Base-by-base conservation (phyloP, 2,329 filamentous ascomycete genomes). In the Aureobasidium lini region DNA sequence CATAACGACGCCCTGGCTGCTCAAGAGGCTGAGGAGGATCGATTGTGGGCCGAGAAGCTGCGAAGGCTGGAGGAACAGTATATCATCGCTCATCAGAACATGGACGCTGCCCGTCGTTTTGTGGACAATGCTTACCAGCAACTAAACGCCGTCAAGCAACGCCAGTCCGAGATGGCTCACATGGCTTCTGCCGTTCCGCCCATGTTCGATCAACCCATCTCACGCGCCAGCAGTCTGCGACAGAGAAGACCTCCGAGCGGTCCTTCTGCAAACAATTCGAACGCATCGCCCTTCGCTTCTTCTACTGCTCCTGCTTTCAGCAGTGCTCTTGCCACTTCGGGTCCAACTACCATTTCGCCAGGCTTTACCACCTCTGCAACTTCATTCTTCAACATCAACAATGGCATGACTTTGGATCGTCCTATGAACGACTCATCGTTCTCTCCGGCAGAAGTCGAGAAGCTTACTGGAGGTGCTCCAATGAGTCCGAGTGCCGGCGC, bases 401-500 rank as follows among this genome's bases (percentile, higher is more conserved):
- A 85, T 64, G 83, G 83, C 60, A 85, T 84, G 81, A 79, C 81
- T 4, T 67, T 84, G n/a, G 62, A 59, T 16, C 47, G 47, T 37
- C 71, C 75, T 18, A 73, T 76, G 44, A 72, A 75, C 62, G 65
- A 77, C 9, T 77, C 23, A 23, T 23, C 23, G 23, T 23, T 85
- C 58, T 83, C 82, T 6, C 86, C 88, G 34, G 80, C 83, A 1
- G 85, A 87, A 16, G 73, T 86, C 4, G 82, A 83, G 60, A 78
- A 78, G 16, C 70, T 87, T 37, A 84, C 80, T 3, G 81, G 79
- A 16, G 84, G 83, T 31, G 88, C 87, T 2, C 87, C 87, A 1
- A 82, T 93, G 70, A 92, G 88, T 66, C 89, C 89, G 1, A 88
- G 87, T 4, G 89, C 89, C 2, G 85, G 87, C 31, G 81, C 86